A percentile compares a stretch with the other conserved stretches of the same genome.
Conservation (phyloP, 306 rosid species). For the Senna tora region DNA sequence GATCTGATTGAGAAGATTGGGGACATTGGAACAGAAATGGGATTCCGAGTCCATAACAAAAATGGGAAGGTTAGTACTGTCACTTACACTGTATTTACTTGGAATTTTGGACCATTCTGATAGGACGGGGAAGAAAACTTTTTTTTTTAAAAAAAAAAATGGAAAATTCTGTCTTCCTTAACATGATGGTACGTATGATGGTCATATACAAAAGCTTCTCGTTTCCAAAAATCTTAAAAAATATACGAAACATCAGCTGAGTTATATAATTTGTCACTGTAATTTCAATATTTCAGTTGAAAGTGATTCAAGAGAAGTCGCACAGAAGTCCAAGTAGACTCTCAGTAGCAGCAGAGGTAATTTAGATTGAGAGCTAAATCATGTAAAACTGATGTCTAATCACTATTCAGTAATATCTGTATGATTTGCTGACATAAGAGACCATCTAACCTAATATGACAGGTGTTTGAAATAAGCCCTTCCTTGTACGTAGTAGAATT, state of each 20-base stretch:
- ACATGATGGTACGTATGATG: not conserved
- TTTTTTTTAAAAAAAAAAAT: not conserved
- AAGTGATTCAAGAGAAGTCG: conserved; percentile 62
- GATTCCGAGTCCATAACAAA: conserved; percentile 76
- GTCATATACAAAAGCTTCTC: not conserved
- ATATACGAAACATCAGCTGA: not conserved
- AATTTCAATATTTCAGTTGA: conserved; percentile 59
- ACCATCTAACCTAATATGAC: conserved; percentile 29
- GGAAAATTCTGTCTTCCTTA: not conserved
- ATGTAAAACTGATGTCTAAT: conserved; percentile 9
- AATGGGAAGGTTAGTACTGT: conserved; percentile 65
- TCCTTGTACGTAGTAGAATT: conserved; percentile 74
- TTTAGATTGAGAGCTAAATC: conserved; percentile 1
- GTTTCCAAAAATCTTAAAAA: conserved; percentile 7
- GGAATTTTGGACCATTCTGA: not conserved
- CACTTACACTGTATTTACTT: not conserved
- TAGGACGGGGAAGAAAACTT: not conserved
- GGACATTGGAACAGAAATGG: conserved; percentile 73
- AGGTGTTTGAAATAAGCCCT: conserved; percentile 78
- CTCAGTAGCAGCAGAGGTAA: conserved; percentile 80
- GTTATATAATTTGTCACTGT: conserved; percentile 4
- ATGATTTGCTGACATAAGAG: conserved; percentile 25
- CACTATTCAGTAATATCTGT: not conserved
- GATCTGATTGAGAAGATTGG: conserved; percentile 74
- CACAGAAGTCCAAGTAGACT: conserved; percentile 52